Conservation (phyloP, 352 stramenopile genomes). For the Sclerospora graminicola region DNA sequence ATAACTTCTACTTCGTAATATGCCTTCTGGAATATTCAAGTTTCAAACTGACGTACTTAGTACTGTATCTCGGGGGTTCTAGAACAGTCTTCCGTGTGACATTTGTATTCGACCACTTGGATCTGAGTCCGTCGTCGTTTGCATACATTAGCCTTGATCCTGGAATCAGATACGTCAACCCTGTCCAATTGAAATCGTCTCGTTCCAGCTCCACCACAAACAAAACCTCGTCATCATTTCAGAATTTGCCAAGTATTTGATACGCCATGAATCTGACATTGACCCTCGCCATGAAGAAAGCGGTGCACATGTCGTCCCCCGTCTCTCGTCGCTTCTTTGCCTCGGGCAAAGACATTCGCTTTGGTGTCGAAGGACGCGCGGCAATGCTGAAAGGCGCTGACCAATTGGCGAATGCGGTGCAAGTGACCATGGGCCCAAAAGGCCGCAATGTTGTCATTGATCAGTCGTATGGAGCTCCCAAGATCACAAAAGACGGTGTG, state of each 20-base stretch:
- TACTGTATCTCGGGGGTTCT: too few species aligned
- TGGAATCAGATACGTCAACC: too few species aligned
- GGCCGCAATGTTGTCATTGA: slow-evolving; percentile 99
- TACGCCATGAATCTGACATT: slow-evolving; percentile 64
- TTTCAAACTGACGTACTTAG: too few species aligned
- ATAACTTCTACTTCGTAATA: too few species aligned
- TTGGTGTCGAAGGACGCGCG: slow-evolving; percentile 95
- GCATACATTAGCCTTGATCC: too few species aligned
- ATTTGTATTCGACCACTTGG: too few species aligned
- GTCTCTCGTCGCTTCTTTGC: slow-evolving; percentile 70
- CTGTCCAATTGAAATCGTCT: slow-evolving; percentile 7
- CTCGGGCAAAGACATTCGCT: slow-evolving; percentile 97
- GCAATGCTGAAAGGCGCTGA: slow-evolving; percentile 98
- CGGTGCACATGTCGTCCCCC: slow-evolving; percentile 22
- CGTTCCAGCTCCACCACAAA: slow-evolving; percentile 11
- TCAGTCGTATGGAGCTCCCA: slow-evolving; percentile 84
- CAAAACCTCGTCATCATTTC: slow-evolving; percentile 15
- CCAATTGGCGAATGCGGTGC: slow-evolving; percentile 97
- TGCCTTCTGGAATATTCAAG: too few species aligned
- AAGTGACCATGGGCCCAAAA: slow-evolving; percentile 99
- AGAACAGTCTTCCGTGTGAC: too few species aligned
- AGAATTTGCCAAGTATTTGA: slow-evolving; percentile 17
- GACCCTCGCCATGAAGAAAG: slow-evolving; percentile 57
- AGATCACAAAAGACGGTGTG: slow-evolving; percentile 77
- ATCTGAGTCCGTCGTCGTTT: too few species aligned